These are phyloP conservation scores for Dryadomyces sulphureus DNA, from an alignment of 2,329 filamentous ascomycete genomes.

Conservation along the genomic window DNA sequence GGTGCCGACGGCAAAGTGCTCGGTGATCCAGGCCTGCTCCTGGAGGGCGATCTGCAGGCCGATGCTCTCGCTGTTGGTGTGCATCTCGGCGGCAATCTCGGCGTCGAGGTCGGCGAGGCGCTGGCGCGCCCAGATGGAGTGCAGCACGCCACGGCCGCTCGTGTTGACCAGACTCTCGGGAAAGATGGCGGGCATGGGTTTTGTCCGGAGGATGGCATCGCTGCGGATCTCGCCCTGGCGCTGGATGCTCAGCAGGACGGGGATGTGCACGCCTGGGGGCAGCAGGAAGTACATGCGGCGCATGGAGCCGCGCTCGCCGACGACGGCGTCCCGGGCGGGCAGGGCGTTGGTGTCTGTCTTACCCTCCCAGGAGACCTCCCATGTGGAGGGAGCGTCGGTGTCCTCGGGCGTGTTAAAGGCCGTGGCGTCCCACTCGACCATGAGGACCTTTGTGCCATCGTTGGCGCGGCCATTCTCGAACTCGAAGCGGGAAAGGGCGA, in stretches of 20 bases:
- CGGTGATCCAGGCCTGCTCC: conserved; percentile 74
- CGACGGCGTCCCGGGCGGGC: conserved; percentile 40
- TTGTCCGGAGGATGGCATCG: conserved; percentile 42
- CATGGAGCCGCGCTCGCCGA: conserved; percentile 27
- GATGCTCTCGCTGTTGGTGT: conserved; percentile 63
- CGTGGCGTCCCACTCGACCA: conserved; percentile 71
- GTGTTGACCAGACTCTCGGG: conserved; percentile 56
- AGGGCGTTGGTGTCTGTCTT: conserved; percentile 63
- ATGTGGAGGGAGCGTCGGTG: not conserved
- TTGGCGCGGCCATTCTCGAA: conserved; percentile 65
- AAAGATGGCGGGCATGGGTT: conserved; percentile 78
- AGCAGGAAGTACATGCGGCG: conserved; percentile 66
- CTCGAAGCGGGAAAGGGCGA: conserved; percentile 70
- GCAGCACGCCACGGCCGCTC: conserved; percentile 60
- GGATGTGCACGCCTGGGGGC: conserved; percentile 55
- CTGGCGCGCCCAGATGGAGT: conserved; percentile 83
- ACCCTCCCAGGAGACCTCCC: conserved; percentile 74
- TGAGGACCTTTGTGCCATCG: conserved; percentile 78
- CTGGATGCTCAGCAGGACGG: conserved; percentile 52
- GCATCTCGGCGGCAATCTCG: conserved; percentile 63
- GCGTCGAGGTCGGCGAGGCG: conserved; percentile 57
- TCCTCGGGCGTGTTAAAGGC: not conserved
- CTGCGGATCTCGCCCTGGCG: not conserved
- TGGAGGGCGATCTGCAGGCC: conserved; percentile 71
- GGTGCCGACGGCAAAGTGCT: conserved; percentile 54